phyloP scores from a whole-genome alignment of 2,329 filamentous ascomycete genomes.

The Fusarium stilboides region DNA sequence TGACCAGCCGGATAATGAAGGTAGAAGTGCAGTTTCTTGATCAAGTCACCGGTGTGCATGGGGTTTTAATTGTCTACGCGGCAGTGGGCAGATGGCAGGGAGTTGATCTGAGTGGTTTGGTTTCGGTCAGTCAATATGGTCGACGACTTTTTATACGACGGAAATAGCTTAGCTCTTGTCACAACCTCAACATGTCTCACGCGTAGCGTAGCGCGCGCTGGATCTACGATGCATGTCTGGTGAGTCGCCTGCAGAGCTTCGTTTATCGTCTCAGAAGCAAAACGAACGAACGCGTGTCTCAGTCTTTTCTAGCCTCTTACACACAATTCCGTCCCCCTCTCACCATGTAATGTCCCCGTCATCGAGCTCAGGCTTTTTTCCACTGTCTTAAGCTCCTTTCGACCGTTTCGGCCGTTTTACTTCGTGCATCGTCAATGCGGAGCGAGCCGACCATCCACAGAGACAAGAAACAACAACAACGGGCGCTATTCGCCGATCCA shows the following conservation, averaged over 20 bases:
- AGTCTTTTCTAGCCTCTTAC: not conserved
- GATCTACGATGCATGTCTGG: conserved; percentile 39
- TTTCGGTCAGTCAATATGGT: not conserved
- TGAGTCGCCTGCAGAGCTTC: conserved; percentile 5
- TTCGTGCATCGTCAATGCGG: conserved; percentile 19
- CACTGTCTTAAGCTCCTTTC: conserved; percentile 16
- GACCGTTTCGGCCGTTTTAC: conserved; percentile 4
- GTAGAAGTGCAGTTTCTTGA: conserved; percentile 1
- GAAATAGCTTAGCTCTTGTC: conserved; percentile 3
- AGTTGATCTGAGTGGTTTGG: not conserved
- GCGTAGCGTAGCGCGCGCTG: conserved; percentile 1
- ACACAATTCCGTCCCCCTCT: not conserved
- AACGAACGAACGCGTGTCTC: conserved; percentile 3
- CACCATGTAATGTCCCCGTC: conserved; percentile 10
- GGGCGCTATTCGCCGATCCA: conserved; percentile 30
- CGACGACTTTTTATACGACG: not conserved
- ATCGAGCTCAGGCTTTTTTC: conserved; percentile 14
- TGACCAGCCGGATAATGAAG: conserved; percentile 29
- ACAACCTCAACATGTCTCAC: not conserved
- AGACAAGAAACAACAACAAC: conserved; percentile 12
- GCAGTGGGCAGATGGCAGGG: not conserved
- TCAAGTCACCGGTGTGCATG: conserved; percentile 13
- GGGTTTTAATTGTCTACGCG: not conserved
- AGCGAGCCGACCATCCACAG: conserved; percentile 29
- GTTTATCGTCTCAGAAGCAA: not conserved